Conservation (phyloP, 768 basidiomycete genomes). For the Tricholoma matsutake region DNA sequence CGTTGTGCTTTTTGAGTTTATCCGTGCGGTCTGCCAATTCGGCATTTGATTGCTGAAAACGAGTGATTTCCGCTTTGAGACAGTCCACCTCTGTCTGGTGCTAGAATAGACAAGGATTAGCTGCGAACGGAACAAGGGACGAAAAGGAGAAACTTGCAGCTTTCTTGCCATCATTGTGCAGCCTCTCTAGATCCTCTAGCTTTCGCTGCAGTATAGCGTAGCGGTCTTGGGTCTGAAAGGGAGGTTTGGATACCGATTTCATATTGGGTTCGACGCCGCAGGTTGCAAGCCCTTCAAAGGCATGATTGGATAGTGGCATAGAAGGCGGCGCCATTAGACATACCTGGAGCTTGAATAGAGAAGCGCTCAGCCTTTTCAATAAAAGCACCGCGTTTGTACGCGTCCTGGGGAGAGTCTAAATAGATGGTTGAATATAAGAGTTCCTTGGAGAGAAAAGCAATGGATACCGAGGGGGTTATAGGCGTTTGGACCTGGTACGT, state of each 20-base stretch:
- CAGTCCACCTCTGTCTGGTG: constrained; percentile 59
- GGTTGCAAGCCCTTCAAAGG: not conserved
- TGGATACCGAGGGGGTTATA: constrained; percentile 41
- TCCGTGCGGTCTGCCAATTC: constrained; percentile 56
- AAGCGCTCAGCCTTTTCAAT: constrained; percentile 57
- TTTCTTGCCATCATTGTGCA: constrained; percentile 68
- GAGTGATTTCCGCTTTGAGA: constrained; percentile 53
- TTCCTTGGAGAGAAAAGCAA: not conserved
- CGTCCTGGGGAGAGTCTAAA: constrained; percentile 43
- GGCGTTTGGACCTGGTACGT: constrained; percentile 50
- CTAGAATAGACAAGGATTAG: constrained; percentile 32
- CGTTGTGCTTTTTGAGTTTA: constrained; percentile 62
- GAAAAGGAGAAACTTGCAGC: constrained; percentile 37
- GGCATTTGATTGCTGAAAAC: constrained; percentile 40
- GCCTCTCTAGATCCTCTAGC: constrained; percentile 58
- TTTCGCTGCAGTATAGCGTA: constrained; percentile 57
- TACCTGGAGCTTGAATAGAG: constrained; percentile 41
- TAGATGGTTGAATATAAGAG: not conserved
- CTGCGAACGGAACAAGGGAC: not conserved
- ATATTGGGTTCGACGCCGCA: constrained; percentile 19
- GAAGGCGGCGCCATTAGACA: constrained; percentile 3
- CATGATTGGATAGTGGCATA: not conserved
- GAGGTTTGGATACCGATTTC: constrained; percentile 20
- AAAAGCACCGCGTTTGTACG: constrained; percentile 57
- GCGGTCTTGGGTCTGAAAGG: constrained; percentile 35